Evolutionary conservation across 1,284 basidiomycete species (phyloP).

Genomic region (Heterobasidion parviporum): DNA sequence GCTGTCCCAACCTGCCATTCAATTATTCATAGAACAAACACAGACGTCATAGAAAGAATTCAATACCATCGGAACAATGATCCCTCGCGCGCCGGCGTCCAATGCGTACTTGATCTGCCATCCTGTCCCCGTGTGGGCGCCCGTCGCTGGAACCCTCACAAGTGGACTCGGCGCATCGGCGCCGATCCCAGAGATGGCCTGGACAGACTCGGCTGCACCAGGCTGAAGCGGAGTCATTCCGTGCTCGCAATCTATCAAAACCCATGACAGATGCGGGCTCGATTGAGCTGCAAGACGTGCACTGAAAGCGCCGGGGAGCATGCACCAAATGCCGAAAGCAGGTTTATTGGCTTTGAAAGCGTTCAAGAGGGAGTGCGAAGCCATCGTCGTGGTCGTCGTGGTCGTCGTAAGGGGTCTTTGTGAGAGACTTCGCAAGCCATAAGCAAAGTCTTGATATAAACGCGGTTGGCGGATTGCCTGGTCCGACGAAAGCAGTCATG

Average conservation of each 20-base stretch:
- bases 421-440: too few species aligned
- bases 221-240: conserved; percentile 47
- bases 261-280: conserved; percentile 50
- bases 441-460: too few species aligned
- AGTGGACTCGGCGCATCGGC: conserved; percentile 39
- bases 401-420: too few species aligned
- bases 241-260: conserved; percentile 60
- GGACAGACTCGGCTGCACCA: conserved; percentile 44
- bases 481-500: too few species aligned
- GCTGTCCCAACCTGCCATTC: conserved; percentile 42
- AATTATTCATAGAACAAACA: not conserved
- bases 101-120: conserved; percentile 67
- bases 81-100: conserved; percentile 53
- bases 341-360: conserved; percentile 22
- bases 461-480: too few species aligned
- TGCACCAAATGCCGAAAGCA: conserved; percentile 69
- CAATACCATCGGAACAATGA: conserved; percentile 57
- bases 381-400: not conserved
- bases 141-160: conserved; percentile 55
- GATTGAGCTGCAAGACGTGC: conserved; percentile 48
- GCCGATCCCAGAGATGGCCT: conserved; percentile 39
- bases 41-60: not conserved
- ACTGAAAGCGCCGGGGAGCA: conserved; percentile 43
- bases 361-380: conserved; percentile 18
- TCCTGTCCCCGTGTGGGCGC: conserved; percentile 38